Base-by-base conservation (phyloP, 257 asterid genomes). In the Echites panduratus region DNA sequence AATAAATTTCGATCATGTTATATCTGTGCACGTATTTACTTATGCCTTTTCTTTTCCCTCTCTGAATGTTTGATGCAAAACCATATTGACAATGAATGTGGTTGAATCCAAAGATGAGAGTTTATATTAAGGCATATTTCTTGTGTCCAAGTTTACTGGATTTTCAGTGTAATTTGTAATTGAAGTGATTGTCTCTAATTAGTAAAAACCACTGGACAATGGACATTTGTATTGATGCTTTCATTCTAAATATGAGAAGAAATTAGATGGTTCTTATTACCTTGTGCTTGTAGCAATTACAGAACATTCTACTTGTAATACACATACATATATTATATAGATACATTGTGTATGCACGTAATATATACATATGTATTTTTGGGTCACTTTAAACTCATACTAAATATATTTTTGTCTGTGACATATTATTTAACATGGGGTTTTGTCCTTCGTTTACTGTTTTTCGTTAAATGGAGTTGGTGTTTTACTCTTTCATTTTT, bases 401-500 rank as follows among this genome's bases (percentile, higher is more conserved):
- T 61, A 27, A 2, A 58, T 6, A 58, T 58, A 26, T 57, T 11
- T 32, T 32, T 32, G 38, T 10, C 64, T 26, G 7, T 61, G 14
- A 17, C 29, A 24, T 62, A n/a, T 29, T 22, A 14, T 62, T 62
- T 32, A 14, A 62, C 41, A 44, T 62, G 67, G 17, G 2, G 29
- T 64, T 5, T 38, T 38, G 11, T 17, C 69, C 49, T 64, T 19
- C 27, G 17, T 64, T 38, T 44, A 38, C 22, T 16, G 49, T 8
- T 64, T 38, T 7, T 64, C 47, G 4, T 64, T 61, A 9, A 14
- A 7, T 61, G 53, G 58, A n/a, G 24, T 35, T 75, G 74, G 47
- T 57, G 29, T 78, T 68, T 50, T 40, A 16, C 20, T 43, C 14
- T 66, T 75, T 80, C 70, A 43, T 56, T 75, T 50, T 5, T 63